Evolutionary conservation across 805 yeast genomes (phyloP), one percentile per base, ranked within the genome.

Genomic region (Kodamaea fukazawae): DNA sequence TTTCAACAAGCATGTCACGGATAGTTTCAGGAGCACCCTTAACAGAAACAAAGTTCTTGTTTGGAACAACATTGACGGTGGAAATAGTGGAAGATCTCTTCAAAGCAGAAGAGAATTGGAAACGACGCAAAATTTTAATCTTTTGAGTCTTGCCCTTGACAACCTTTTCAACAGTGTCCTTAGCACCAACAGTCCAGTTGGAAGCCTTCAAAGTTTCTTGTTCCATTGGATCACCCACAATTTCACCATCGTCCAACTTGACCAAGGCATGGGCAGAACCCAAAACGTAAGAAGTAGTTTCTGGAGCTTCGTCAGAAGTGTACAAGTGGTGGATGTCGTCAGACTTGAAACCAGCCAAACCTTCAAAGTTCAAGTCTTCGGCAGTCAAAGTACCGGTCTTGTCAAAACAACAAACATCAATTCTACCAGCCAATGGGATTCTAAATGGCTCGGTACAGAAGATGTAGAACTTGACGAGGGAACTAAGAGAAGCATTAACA

Each of bases 181-280:
- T 86, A 41, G 73, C 75, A 39, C 84, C 86, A 47, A 93, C 83
- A 29, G 70, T 72, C 96, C 97, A 93, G 22, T 81, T 79, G 42
- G 93, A 78, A 30, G 95, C 91, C 50, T 81, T 82, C 52, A 93
- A 71, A 38, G 99, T 93, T 18, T 95, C 96, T 65, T 89, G 88
- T 67, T 93, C 99, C 98, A 93, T 91, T 47, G 99, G 97, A 58
- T 93, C 99, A 65, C 99, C 99, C 45, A 93, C 99, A 51, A 90
- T 79, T 47, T 93, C 98, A 53, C 98, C 99, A 59, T 90, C 96
- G 54, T 93, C 97, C 45, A 93, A 73, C 55, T 82, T 80, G 18
- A 93, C 99, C 49, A 93, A 75, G 20, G 99, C 98, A 63, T 93
- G 99, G 26, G 96, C 96, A 42, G 97, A 82, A 46, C 97, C 98